These are phyloP conservation scores for Candida xiaguanensis DNA, from an alignment of 805 yeast species.

Conservation along the genomic window DNA sequence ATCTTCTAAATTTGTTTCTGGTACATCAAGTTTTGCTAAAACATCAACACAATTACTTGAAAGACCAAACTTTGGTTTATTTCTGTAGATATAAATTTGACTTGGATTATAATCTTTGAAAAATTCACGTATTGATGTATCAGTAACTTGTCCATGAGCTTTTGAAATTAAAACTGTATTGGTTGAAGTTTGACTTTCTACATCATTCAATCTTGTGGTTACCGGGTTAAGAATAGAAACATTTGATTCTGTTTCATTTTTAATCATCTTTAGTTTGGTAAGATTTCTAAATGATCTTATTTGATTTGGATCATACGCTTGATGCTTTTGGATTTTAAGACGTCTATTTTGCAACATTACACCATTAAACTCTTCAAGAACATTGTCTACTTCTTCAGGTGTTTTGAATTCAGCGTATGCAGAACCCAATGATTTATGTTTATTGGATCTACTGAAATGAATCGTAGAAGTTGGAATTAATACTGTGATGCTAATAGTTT, in stretches of 20 bases:
- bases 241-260: background rate
- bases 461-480: slow-evolving; percentile 55
- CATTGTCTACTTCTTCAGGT: slow-evolving; percentile 25
- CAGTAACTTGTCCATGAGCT: slow-evolving; percentile 37
- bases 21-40: slow-evolving; percentile 43
- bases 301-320: slow-evolving; percentile 35
- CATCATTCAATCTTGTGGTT: background rate
- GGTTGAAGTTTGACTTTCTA: slow-evolving; percentile 21
- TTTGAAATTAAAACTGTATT: slow-evolving; percentile 46
- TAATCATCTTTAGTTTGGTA: background rate
- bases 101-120: slow-evolving; percentile 44
- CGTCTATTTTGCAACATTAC: slow-evolving; percentile 31
- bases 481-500: slow-evolving; percentile 29
- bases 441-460: slow-evolving; percentile 38
- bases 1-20: slow-evolving; percentile 34
- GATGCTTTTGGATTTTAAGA: slow-evolving; percentile 38
- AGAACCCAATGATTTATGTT: slow-evolving; percentile 53
- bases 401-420: slow-evolving; percentile 37
- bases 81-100: slow-evolving; percentile 46
- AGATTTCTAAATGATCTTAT: background rate
- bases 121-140: slow-evolving; percentile 41
- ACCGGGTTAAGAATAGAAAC: too few species aligned
- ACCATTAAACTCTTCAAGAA: slow-evolving; percentile 23
- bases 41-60: slow-evolving; percentile 43
- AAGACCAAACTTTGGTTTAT: slow-evolving; percentile 23